Conservation (phyloP, 2,329 filamentous ascomycete genomes). For the Penicillium sp. region DNA sequence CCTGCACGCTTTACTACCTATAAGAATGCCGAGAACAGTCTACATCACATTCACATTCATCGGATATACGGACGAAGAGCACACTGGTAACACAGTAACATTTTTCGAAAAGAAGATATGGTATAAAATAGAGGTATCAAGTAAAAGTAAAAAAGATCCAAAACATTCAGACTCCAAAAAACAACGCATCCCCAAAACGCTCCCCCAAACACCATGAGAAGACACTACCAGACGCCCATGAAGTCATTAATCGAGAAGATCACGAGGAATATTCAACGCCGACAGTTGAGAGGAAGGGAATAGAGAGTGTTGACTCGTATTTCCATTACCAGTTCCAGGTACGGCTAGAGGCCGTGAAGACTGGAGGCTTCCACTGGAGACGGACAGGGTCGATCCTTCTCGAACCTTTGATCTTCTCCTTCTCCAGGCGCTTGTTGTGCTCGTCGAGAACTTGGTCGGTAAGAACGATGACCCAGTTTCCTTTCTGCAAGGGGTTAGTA, state of each 20-base stretch:
- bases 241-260: slow-evolving; percentile 3
- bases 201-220: slow-evolving; percentile 17
- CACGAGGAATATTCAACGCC: background rate
- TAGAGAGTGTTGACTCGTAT: slow-evolving; percentile 3
- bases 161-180: slow-evolving; percentile 16
- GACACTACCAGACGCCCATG: slow-evolving; percentile 8
- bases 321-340: slow-evolving; percentile 89
- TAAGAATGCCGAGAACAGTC: background rate
- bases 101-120: background rate
- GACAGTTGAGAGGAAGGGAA: background rate
- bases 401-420: slow-evolving; percentile 78
- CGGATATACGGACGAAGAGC: background rate
- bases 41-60: too few relatives aligned
- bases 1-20: background rate
- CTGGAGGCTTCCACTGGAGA: slow-evolving; percentile 94
- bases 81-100: background rate
- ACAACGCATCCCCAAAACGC: slow-evolving; percentile 4
- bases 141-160: background rate
- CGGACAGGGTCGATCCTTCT: slow-evolving; percentile 74
- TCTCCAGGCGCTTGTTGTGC: slow-evolving; percentile 74
- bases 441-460: slow-evolving; percentile 79
- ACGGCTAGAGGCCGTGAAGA: slow-evolving; percentile 85
- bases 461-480: slow-evolving; percentile 93
- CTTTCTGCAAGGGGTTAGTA: slow-evolving; percentile 62
- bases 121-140: slow-evolving; percentile 24